Percentiles rank a stretch among this genome's conserved stretches.
These are phyloP conservation scores for Oleoguttula mirabilis DNA, from an alignment of 495 filamentous ascomycete species.

Conservation along the genomic window DNA sequence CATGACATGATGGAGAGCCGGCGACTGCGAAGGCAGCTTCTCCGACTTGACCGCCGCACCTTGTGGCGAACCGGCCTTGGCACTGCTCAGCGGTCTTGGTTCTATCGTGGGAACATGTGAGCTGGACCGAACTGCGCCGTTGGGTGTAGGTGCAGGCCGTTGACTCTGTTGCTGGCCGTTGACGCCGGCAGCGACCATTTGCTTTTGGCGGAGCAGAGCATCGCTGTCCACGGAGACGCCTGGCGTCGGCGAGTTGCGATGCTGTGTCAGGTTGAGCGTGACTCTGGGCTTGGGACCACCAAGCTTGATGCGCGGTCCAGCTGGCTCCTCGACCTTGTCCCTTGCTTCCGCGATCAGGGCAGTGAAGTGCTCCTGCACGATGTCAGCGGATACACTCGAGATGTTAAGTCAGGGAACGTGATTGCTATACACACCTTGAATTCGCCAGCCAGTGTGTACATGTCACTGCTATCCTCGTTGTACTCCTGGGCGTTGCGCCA, in stretches of 20 bases:
- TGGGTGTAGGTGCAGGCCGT: constrained; percentile 19
- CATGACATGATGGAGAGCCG: constrained; percentile 24
- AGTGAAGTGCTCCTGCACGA: constrained; percentile 41
- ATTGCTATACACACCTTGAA: constrained; percentile 48
- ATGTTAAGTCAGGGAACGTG: background rate
- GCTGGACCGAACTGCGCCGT: constrained; percentile 16
- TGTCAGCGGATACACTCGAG: background rate
- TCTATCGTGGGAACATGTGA: constrained; percentile 19
- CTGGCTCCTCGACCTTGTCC: constrained; percentile 41
- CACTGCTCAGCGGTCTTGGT: constrained; percentile 13
- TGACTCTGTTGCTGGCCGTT: constrained; percentile 26
- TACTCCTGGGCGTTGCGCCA: constrained; percentile 80
- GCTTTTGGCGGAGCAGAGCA: constrained; percentile 37
- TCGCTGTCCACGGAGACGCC: constrained; percentile 41
- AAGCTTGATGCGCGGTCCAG: constrained; percentile 64
- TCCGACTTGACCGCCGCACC: constrained; percentile 24
- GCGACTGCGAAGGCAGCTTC: constrained; percentile 22
- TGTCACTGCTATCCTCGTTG: constrained; percentile 78
- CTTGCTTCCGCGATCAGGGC: constrained; percentile 57
- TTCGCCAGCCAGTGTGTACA: constrained; percentile 56
- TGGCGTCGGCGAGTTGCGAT: constrained; percentile 14
- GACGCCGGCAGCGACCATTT: constrained; percentile 36
- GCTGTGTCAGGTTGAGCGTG: constrained; percentile 17
- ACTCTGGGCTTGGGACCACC: constrained; percentile 20
- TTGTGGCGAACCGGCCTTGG: constrained; percentile 20